Evolutionary conservation across 495 filamentous ascomycete genomes (phyloP).

Genomic region (Penicillium antarcticum): DNA sequence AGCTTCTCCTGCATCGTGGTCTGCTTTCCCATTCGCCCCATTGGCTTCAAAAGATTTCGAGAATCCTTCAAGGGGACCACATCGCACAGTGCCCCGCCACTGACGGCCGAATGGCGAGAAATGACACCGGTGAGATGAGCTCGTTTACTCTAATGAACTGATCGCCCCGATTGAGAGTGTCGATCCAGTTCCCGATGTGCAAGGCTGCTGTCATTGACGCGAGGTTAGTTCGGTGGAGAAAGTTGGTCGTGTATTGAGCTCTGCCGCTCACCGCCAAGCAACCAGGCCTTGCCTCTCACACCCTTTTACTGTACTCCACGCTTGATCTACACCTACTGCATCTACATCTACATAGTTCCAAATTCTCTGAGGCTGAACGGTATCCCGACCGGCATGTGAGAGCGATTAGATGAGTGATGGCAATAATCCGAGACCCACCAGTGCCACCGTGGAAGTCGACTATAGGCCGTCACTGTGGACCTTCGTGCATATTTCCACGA

Average conservation of each 20-base stretch:
- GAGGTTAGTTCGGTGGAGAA: neutral
- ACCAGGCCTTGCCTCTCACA: no score
- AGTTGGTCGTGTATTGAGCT: no score
- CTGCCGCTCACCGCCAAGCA: neutral
- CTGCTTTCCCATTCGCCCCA: no score
- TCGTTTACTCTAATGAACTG: constrained; percentile 5
- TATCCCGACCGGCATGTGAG: no score
- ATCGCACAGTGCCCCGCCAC: no score
- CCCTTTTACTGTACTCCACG: no score
- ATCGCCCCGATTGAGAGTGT: constrained; percentile 4
- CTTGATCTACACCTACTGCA: no score
- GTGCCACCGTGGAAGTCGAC: neutral
- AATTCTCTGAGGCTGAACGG: no score
- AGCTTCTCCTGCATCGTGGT: no score
- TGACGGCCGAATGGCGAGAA: neutral
- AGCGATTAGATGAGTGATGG: neutral
- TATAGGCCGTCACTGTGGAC: constrained; percentile 7
- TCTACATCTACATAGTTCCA: no score
- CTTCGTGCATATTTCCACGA: neutral
- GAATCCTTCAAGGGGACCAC: neutral
- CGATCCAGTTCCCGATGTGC: constrained; percentile 5
- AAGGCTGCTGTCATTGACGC: neutral
- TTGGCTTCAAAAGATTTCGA: neutral
- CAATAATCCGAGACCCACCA: neutral
- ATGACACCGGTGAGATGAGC: constrained; percentile 1